phyloP scores from a whole-genome alignment of 208 protist species.

The Jaenimonas drosophilae region DNA sequence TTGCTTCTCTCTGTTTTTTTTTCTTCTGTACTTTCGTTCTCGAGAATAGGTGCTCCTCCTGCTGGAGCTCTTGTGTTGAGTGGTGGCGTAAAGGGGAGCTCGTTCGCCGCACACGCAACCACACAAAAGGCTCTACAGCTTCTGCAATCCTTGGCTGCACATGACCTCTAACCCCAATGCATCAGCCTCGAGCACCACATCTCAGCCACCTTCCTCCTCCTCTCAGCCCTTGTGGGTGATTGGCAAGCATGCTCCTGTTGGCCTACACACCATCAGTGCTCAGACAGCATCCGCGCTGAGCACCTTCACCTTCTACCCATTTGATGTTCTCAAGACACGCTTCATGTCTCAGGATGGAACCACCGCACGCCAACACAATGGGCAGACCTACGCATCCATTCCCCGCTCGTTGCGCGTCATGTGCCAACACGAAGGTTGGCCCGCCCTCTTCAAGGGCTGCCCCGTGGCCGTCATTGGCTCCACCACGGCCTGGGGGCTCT shows the following conservation, averaged over 20 bases:
- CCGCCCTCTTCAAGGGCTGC: conserved; percentile 40
- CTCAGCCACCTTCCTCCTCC: not conserved
- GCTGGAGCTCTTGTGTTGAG: not conserved
- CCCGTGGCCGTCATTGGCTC: conserved; percentile 30
- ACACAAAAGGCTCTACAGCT: no score
- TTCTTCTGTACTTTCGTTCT: conserved; percentile 9
- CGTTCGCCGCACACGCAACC: no score
- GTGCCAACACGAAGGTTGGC: conserved; percentile 27
- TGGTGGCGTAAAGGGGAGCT: no score
- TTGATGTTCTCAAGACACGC: conserved; percentile 85
- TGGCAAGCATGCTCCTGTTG: conserved; percentile 22
- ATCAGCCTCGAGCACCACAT: not conserved
- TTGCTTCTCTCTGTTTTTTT: conserved; percentile 5
- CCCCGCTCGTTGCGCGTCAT: conserved; percentile 18
- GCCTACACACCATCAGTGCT: conserved; percentile 46
- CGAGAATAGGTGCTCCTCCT: not conserved
- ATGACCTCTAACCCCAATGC: no score
- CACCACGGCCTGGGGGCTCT: conserved; percentile 42
- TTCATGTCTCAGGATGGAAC: conserved; percentile 76
- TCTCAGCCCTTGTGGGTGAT: conserved; percentile 21
- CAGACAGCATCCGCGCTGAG: conserved; percentile 59
- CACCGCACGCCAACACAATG: conserved; percentile 36
- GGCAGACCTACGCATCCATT: conserved; percentile 33
- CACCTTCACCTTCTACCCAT: conserved; percentile 74
- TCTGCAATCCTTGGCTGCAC: no score